Base-by-base conservation (phyloP, 2,329 filamentous ascomycete species). In the Cylindrodendrum hubeiense region DNA sequence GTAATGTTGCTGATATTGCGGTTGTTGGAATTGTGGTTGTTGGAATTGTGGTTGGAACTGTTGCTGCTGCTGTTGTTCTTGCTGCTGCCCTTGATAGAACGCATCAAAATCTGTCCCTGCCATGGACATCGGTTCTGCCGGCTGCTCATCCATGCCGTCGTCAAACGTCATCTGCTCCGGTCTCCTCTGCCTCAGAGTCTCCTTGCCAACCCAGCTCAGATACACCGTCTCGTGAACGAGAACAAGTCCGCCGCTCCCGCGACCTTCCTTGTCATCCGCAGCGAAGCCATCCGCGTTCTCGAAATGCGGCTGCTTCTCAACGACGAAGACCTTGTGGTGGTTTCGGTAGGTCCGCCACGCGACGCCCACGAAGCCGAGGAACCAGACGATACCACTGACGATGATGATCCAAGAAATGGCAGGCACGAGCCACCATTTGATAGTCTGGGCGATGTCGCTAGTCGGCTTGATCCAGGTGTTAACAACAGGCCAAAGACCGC, bases 171-270 rank as follows among this genome's bases (percentile, higher is more conserved):
- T 56, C 4, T 53, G 41, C 2, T 61, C 67, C 6, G 68, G 56
- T 13, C 65, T 60, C 26, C 67, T 63, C 12, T 69, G 49, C 4
- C 57, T 67, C 22, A 73, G 65, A 13, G 74, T 73, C 53, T 79
- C 78, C 17, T 64, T 73, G 0, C 74, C 78, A 17, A 76, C 74
- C 78, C 78, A 79, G 49, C 75, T 76, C 15, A 79, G 60, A 53
- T 77, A 80, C 0, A 80, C 77, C 6, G 77, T 80, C 68, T 80
- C 78, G n/a, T 79, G 78, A 8, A 79, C 71, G 26, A 79, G 72
- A 3, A 80, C 73, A 28, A 79, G 73, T 0, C 77, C 77, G 8
- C 69, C 71, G 5, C 53, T 65, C 6, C 67, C 68, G 6, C 71
- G 58, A 2, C 63, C 64, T 1, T 63, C 65, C 33, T 69, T 71